These are phyloP conservation scores for Fusarium hostae DNA, from an alignment of 2,329 filamentous ascomycete species.

Conservation along the genomic window DNA sequence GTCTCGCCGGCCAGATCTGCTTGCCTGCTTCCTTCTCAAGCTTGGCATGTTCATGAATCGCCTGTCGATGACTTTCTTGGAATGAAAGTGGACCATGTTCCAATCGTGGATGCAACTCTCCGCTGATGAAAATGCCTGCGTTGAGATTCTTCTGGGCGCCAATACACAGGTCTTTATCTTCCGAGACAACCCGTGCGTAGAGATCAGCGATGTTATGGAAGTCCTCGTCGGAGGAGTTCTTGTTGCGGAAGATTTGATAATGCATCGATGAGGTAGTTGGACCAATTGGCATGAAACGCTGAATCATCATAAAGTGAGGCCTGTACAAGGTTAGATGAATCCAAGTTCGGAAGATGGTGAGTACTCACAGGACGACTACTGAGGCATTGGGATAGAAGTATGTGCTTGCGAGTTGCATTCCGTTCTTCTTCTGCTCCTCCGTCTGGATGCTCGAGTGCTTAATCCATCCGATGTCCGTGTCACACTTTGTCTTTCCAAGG, in stretches of 20 bases:
- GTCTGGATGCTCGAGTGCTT: constrained; percentile 27
- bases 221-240: constrained; percentile 15
- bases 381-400: constrained; percentile 35
- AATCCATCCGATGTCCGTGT: constrained; percentile 26
- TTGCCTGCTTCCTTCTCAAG: constrained; percentile 12
- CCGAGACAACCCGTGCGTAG: constrained; percentile 23
- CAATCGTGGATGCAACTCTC: constrained; percentile 27
- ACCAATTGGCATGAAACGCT: constrained; percentile 23
- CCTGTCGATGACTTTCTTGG: constrained; percentile 28
- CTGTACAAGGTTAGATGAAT: neutral
- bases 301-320: constrained; percentile 35
- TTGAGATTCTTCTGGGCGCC: constrained; percentile 23
- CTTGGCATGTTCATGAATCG: constrained; percentile 21
- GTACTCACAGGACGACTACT: constrained; percentile 30
- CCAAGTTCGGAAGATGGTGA: rapidly evolving
- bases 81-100: constrained; percentile 32
- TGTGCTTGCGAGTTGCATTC: constrained; percentile 25
- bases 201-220: constrained; percentile 11
- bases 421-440: constrained; percentile 27
- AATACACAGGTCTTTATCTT: constrained; percentile 27
- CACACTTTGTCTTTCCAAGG: constrained; percentile 24
- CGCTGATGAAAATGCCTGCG: constrained; percentile 23
- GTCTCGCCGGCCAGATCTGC: constrained; percentile 27
- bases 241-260: constrained; percentile 32
- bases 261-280: constrained; percentile 16